Evolutionary conservation across 140 eudicot species (phyloP).

Genomic region (Flaveria floridana): DNA sequence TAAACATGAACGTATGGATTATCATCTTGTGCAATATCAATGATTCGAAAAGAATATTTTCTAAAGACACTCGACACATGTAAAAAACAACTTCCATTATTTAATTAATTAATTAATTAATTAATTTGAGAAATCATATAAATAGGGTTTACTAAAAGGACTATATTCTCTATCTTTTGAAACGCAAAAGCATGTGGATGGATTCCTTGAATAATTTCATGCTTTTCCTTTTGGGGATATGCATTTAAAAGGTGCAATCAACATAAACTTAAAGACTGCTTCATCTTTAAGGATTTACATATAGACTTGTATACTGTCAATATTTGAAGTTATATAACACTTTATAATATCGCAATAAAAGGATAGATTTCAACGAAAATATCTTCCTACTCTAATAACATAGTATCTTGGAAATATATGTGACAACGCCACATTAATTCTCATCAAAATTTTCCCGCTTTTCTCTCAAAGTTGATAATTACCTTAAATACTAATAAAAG

Average conservation of each 20-base stretch:
- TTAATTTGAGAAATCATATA: neutral
- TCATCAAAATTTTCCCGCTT: too few species aligned
- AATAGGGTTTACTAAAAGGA: neutral
- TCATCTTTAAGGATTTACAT: neutral
- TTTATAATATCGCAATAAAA: neutral
- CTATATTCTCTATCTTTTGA: neutral
- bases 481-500: too few species aligned
- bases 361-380: too few species aligned
- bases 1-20: too few species aligned
- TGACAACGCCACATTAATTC: too few species aligned
- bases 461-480: too few species aligned
- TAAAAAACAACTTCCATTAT: neutral
- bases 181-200: neutral
- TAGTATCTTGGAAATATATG: too few species aligned
- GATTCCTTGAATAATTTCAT: neutral
- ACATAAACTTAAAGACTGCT: neutral
- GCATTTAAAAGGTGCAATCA: neutral
- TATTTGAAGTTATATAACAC: neutral
- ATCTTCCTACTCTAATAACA: too few species aligned
- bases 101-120: too few species aligned
- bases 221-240: neutral
- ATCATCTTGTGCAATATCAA: neutral
- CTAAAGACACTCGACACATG: neutral
- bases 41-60: neutral
- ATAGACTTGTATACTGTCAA: neutral